Evolutionary conservation across 352 stramenopile species (phyloP), one percentile per base, ranked within the genome.

Genomic region (Pythium guiyangense): DNA sequence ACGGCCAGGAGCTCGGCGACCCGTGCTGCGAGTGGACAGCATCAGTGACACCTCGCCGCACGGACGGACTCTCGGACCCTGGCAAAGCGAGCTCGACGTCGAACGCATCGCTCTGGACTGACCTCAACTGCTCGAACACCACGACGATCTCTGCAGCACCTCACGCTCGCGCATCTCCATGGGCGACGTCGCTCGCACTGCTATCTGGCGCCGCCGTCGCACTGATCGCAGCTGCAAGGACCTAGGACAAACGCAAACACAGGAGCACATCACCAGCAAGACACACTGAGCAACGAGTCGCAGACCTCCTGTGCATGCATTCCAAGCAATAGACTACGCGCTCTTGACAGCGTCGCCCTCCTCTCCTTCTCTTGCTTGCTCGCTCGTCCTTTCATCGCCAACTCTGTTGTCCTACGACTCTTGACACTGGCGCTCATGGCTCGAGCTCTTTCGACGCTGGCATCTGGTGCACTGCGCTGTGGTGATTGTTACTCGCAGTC

Each of bases 1-100:
- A 88, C 52, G 77, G 77, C 3, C 54, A 83, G 46, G 77, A 88
- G 52, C 67, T 88, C 14, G 77, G 77, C n/a, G 77, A 88, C 52
- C 77, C 77, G 20, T 65, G 68, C 59, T 88, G 77, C 45, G 49
- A 37, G 26, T 81, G 64, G 63, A 46, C 43, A 17, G 34, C 46
- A 1, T 63, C 35, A 8, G 51, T 49, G 4, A 52, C 22, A 5
- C 22, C 45, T 17, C 49, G 29, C 6, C 71, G 59, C 52, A 67
- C 57, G 5, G 54, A 39, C 0, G 59, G 69, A 1, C 52, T 79
- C n/a, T 76, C 70, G 15, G 61, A 71, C 49, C 69, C 65, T 2
- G 60, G 62, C 31, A 37, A 37, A 37, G 31, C 31, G 43, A 37
- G 27, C 20, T 52, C 43, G 1, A 37, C 17, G 2, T 14, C 53